phyloP scores from a whole-genome alignment of 2,329 filamentous ascomycete genomes.

The Beauveria sp. region DNA sequence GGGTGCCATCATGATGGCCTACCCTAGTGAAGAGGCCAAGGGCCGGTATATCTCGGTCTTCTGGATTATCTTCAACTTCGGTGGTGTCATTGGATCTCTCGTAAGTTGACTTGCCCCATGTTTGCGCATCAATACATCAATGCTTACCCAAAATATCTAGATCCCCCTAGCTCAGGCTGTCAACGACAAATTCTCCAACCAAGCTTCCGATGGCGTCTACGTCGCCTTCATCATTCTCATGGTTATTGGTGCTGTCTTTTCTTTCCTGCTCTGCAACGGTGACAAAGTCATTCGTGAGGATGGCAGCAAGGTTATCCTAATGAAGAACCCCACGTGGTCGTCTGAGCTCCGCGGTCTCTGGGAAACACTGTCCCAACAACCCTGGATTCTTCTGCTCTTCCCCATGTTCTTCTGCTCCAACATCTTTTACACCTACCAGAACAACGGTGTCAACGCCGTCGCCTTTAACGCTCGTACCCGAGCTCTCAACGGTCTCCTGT shows the following conservation, averaged over 20 bases:
- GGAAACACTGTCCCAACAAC: constrained; percentile 58
- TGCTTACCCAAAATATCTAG: constrained; percentile 13
- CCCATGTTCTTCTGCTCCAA: constrained; percentile 50
- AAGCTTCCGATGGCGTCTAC: constrained; percentile 73
- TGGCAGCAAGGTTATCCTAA: constrained; percentile 72
- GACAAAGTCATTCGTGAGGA: constrained; percentile 66
- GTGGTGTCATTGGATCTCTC: constrained; percentile 76
- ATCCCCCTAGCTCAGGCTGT: constrained; percentile 71
- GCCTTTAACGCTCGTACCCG: constrained; percentile 48
- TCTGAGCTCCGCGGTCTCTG: constrained; percentile 65
- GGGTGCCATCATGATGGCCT: constrained; percentile 84
- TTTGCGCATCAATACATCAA: neutral
- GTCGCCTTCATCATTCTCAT: constrained; percentile 83
- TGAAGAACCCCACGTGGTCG: constrained; percentile 83
- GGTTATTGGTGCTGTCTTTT: constrained; percentile 60
- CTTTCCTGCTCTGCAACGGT: constrained; percentile 64
- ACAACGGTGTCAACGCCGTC: constrained; percentile 46
- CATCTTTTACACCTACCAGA: constrained; percentile 50
- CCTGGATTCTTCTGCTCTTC: constrained; percentile 48
- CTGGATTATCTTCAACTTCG: constrained; percentile 93
- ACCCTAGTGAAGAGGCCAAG: constrained; percentile 73
- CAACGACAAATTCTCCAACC: constrained; percentile 34
- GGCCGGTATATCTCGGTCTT: constrained; percentile 86
- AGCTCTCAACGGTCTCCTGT: constrained; percentile 46
- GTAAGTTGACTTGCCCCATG: constrained; percentile 24